Evolutionary conservation across 2,329 filamentous ascomycete genomes (phyloP), one percentile per base, ranked within the genome.

Genomic region (Diplodia seriata): DNA sequence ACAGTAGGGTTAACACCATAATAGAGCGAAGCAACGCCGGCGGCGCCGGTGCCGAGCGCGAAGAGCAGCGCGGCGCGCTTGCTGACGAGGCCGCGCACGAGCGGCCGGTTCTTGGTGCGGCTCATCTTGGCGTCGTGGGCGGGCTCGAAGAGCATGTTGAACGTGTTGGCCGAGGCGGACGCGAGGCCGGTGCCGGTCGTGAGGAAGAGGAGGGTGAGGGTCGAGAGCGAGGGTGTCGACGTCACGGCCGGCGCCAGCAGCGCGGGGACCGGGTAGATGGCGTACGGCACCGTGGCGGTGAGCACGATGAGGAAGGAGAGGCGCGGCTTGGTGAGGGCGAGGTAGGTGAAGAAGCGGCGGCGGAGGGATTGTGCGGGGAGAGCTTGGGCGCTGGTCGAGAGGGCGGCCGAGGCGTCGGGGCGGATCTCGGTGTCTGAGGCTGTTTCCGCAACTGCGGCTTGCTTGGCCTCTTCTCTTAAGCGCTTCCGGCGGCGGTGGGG

Each of bases 131-230:
- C 92, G 78, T 99, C 95, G 76, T 94, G 94, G 69, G 89, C 85
- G 11, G 90, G 91, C 80, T 99, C 95, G 80, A 97, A 93, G 68
- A 97, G 88, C 95, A 99, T 99, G 80, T 99, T 99, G 72, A 98
- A 85, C 1, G 95, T 88, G 77, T 99, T 99, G 53, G 95, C 95
- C 69, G 91, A 92, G 53, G 94, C 93, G n/a, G 89, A 91, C 78
- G 92, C 95, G 23, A 97, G 85, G 4, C 94, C 89, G 0, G 95
- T 98, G 69, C 95, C 94, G 4, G 88, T 88, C 0, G 94, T 97
- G 63, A 99, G 88, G 83, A 97, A 98, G 63, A 96, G 85, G 20
- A 98, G 89, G 9, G 95, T 99, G 66, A 98, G 84, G 2, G 95
- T 93, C 70, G 92, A 96, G 54, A 97, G 86, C 20, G 93, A 95